Conservation (phyloP, 2,329 filamentous ascomycete species). For the Calonectria fujianensis region DNA sequence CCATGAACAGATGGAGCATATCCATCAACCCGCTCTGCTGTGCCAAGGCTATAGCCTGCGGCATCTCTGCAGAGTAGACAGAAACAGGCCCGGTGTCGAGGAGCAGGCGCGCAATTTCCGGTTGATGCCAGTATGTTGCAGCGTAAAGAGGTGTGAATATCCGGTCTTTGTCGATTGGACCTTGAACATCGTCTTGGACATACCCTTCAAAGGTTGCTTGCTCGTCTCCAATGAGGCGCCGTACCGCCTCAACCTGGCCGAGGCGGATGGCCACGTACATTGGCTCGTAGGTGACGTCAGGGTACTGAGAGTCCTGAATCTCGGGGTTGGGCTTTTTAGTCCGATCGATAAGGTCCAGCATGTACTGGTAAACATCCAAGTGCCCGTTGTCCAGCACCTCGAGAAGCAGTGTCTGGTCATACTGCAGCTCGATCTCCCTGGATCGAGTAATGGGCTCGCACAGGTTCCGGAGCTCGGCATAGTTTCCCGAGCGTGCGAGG, state of each 20-base stretch:
- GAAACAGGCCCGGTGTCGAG: constrained; percentile 46
- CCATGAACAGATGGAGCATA: constrained; percentile 47
- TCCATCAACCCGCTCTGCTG: constrained; percentile 40
- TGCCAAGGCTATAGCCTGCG: constrained; percentile 52
- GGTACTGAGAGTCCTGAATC: constrained; percentile 39
- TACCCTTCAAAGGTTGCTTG: constrained; percentile 51
- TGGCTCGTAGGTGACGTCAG: constrained; percentile 56
- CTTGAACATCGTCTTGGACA: constrained; percentile 38
- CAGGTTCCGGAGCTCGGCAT: constrained; percentile 51
- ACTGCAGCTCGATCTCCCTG: constrained; percentile 52
- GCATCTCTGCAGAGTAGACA: constrained; percentile 45
- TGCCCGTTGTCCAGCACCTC: constrained; percentile 52
- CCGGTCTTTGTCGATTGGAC: constrained; percentile 31
- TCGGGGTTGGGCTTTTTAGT: constrained; percentile 42
- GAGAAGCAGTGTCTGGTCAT: constrained; percentile 49
- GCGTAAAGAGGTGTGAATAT: constrained; percentile 56
- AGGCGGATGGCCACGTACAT: constrained; percentile 56
- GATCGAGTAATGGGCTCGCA: constrained; percentile 56
- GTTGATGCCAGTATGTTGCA: constrained; percentile 54
- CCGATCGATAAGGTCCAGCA: constrained; percentile 54
- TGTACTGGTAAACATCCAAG: constrained; percentile 54
- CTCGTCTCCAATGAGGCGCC: constrained; percentile 40
- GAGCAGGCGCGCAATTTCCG: constrained; percentile 51
- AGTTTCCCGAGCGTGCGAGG: constrained; percentile 51
- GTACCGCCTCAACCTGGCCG: constrained; percentile 48